Percentiles rank a stretch among this genome's conserved stretches.
Evolutionary conservation across 1,284 basidiomycete species (phyloP).

Genomic region (Chalciporus sp.): DNA sequence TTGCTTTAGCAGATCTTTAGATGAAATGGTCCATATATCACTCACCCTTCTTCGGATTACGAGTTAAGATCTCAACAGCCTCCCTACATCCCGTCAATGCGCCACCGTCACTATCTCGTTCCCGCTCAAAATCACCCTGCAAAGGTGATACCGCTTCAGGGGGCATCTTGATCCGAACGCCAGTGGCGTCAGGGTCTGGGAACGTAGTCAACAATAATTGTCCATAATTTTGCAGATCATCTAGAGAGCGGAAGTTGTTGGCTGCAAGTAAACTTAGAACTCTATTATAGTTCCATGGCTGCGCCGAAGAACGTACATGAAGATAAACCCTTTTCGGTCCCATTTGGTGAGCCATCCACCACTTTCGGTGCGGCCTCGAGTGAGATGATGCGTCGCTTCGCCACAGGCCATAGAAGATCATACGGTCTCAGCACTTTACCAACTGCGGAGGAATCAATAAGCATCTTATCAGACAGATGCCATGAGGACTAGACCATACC

Average conservation of each 20-base stretch:
- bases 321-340: background rate
- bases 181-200: conserved; percentile 36
- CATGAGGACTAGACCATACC: conserved; percentile 47
- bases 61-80: conserved; percentile 87
- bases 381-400: conserved; percentile 36
- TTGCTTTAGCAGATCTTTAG: conserved; percentile 6
- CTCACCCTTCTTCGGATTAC: conserved; percentile 85
- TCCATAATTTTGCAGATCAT: conserved; percentile 45
- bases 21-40: background rate
- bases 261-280: conserved; percentile 18
- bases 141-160: conserved; percentile 29
- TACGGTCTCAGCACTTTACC: conserved; percentile 56
- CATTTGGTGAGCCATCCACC: conserved; percentile 18
- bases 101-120: conserved; percentile 43
- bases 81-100: conserved; percentile 76
- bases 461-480: background rate
- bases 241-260: conserved; percentile 20
- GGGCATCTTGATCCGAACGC: conserved; percentile 35
- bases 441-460: conserved; percentile 41
- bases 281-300: background rate
- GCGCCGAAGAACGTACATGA: conserved; percentile 18
- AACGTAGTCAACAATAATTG: conserved; percentile 48
- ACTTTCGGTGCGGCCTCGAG: conserved; percentile 24
- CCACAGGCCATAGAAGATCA: conserved; percentile 71
- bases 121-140: conserved; percentile 33